Percentiles rank a stretch among this genome's conserved stretches.
phyloP scores from a whole-genome alignment of 495 filamentous ascomycete species.

The Choiromyces venosus region DNA sequence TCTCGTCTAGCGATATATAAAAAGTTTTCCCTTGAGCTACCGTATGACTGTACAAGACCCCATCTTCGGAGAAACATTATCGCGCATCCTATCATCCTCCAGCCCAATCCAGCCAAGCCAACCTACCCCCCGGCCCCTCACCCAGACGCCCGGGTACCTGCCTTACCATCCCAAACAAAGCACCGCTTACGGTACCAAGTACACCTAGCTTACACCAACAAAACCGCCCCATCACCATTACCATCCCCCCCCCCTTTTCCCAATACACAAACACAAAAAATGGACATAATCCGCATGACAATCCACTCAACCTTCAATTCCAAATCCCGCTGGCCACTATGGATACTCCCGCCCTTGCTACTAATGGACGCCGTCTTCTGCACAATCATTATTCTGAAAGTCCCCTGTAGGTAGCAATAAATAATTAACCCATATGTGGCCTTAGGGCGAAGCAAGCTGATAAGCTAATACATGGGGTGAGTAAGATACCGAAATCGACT shows the following conservation, averaged over 20 bases:
- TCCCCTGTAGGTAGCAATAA: conserved; percentile 65
- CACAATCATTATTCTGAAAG: conserved; percentile 69
- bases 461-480: neutral
- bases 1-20: neutral
- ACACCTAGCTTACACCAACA: neutral
- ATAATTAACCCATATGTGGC: neutral
- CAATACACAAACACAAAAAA: conserved; percentile 4
- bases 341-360: conserved; percentile 55
- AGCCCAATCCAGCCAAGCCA: neutral
- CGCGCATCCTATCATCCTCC: neutral
- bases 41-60: neutral
- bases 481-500: conserved; percentile 96
- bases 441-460: neutral
- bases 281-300: conserved; percentile 27
- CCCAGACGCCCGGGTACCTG: neutral
- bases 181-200: neutral
- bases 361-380: conserved; percentile 73
- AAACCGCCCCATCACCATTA: neutral
- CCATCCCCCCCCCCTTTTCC: no score
- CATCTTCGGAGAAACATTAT: neutral
- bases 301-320: conserved; percentile 22
- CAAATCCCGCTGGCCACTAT: conserved; percentile 29
- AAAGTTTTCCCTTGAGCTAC: neutral
- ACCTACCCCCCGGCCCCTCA: neutral
- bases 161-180: neutral